Base-by-base conservation (phyloP, 306 rosid genomes). In the Calophaca sinica region DNA sequence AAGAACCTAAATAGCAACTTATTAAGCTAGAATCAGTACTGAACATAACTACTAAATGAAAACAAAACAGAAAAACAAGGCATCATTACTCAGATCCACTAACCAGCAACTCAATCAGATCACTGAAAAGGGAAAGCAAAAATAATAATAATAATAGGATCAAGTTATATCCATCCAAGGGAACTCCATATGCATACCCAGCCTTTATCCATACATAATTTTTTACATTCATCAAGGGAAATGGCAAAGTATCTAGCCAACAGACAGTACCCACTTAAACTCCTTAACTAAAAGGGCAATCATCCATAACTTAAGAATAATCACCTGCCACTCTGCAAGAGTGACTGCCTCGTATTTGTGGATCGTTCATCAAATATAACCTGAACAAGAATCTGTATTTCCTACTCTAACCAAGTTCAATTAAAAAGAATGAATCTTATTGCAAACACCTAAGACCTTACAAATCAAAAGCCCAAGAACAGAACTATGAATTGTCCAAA, bases 1-100 rank as follows among this genome's bases (percentile, higher is more conserved):
- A 71, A 59, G 62, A 9, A 77, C 63, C 53, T 28, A 20, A 68
- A 58, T 51, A 42, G 66, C 11, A 61, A 29, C 31, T 52, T 62
- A 41, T 45, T 70, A 13, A 10, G 72, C 65, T 42, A 51, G 51
- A 70, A 62, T 28, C 48, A 50, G 7, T 42, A 68, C 9, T 14
- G 62, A 77, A 58, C 69, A 76, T 6, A 2, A 38, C 42, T 5
- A 7, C 42, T 38, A 38, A 38, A 38, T 38, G 42, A 38, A 35
- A 38, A 38, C 20, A 70, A 38, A 69, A 45, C 48, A 36, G 48
- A 57, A 78, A 36, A 44, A 49, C 14, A 61, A 45, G 39, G 49
- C 66, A 52, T 62, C 46, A 14, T 13, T 39, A 61, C 29, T 60
- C 44, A 45, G 70, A 69, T 60, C 29, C 20, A 68, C 42, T 26